phyloP scores from a whole-genome alignment of 768 basidiomycete genomes.

The Trichaptum fuscoviolaceum region DNA sequence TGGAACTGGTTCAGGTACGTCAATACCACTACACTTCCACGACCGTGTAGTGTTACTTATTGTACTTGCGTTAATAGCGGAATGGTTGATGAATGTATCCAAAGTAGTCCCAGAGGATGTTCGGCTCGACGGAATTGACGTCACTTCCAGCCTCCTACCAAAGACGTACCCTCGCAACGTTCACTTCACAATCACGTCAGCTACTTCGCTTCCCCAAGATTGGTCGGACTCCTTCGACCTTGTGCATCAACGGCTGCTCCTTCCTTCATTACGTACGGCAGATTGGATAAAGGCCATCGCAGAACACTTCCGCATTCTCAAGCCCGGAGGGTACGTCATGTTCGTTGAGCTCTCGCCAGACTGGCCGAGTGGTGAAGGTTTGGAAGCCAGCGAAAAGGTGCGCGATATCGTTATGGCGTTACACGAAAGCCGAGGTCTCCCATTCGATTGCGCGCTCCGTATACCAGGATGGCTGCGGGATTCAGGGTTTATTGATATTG shows the following conservation, averaged over 20 bases:
- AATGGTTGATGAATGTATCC: not conserved
- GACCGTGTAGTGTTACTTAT: not conserved
- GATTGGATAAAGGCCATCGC: constrained; percentile 24
- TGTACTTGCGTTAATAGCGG: not conserved
- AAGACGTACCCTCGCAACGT: constrained; percentile 9
- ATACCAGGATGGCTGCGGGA: not conserved
- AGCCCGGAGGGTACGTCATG: constrained; percentile 28
- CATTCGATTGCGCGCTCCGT: not conserved
- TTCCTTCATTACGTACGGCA: constrained; percentile 21
- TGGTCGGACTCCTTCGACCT: constrained; percentile 28
- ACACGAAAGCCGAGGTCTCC: not conserved
- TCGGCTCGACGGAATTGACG: not conserved
- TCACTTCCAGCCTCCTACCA: not conserved
- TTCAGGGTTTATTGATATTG: not conserved
- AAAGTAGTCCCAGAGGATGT: not conserved
- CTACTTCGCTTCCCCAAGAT: constrained; percentile 22
- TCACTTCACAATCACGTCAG: constrained; percentile 15
- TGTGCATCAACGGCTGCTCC: constrained; percentile 29
- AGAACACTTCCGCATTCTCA: constrained; percentile 27
- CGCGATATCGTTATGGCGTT: not conserved
- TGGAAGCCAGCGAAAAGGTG: not conserved
- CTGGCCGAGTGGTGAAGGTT: not conserved
- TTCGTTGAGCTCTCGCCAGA: constrained; percentile 18
- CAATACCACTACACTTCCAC: not conserved
- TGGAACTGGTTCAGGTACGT: constrained; percentile 1